These are phyloP conservation scores for Blastocystis sp. DNA, from an alignment of 352 stramenopile genomes.

Conservation along the genomic window DNA sequence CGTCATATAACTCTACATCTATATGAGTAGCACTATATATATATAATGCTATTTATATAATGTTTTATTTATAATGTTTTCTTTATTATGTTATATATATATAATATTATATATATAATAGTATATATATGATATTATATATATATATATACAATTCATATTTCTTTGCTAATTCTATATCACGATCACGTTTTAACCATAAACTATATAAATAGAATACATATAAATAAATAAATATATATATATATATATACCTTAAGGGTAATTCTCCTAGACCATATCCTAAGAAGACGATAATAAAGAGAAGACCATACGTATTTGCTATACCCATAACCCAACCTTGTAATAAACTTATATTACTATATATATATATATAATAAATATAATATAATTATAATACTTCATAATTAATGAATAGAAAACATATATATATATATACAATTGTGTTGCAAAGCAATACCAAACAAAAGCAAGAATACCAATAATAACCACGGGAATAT, in stretches of 20 bases:
- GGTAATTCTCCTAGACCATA: constrained; percentile 22
- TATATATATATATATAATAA: constrained; percentile 4
- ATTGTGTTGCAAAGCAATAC: background rate
- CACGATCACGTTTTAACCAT: constrained; percentile 8
- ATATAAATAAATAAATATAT: no score
- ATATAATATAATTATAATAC: background rate
- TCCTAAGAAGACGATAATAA: constrained; percentile 21
- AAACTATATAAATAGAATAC: constrained; percentile 1
- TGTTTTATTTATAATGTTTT: no score
- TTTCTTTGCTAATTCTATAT: background rate
- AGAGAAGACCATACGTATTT: constrained; percentile 31
- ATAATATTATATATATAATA: no score
- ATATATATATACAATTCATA: constrained; percentile 32
- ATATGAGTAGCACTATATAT: no score
- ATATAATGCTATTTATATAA: no score
- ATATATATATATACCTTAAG: background rate
- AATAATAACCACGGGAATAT: constrained; percentile 7
- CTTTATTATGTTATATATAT: no score
- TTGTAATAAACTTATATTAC: background rate
- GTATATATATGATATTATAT: no score
- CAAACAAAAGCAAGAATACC: background rate
- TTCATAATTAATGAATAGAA: no score
- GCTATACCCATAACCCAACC: constrained; percentile 13
- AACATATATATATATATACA: background rate
- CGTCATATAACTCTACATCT: no score